Evolutionary conservation across 306 rosid species (phyloP).

Genomic region (Trichosanthes cucumerina): DNA sequence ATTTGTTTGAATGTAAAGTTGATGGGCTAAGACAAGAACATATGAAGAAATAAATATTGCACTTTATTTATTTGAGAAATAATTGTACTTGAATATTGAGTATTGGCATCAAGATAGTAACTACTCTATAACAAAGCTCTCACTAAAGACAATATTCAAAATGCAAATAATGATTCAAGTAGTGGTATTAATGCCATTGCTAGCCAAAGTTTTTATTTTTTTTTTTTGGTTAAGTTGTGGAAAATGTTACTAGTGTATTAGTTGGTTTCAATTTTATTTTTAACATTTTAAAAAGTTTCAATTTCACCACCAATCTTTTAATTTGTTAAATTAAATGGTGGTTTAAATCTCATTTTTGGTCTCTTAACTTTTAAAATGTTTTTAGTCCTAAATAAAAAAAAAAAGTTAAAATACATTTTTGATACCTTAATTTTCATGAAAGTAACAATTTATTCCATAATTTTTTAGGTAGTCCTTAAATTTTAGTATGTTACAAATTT

Average conservation of each 20-base stretch:
- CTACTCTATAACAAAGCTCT: not conserved
- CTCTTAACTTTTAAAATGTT: too few relatives aligned
- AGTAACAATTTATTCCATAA: too few relatives aligned
- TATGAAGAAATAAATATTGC: not conserved
- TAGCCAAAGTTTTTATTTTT: not conserved
- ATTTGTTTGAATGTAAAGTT: not conserved
- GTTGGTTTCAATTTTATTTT: not conserved
- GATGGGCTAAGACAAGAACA: not conserved
- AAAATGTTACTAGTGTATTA: too few relatives aligned
- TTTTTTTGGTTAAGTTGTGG: too few relatives aligned
- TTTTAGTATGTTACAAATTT: too few relatives aligned
- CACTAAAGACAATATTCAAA: not conserved
- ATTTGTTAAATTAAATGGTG: not conserved
- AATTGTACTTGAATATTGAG: not conserved
- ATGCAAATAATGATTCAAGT: not conserved
- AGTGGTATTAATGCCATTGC: not conserved
- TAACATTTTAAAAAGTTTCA: not conserved
- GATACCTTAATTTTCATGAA: too few relatives aligned
- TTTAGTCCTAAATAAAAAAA: too few relatives aligned
- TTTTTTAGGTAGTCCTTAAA: too few relatives aligned
- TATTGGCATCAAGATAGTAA: not conserved
- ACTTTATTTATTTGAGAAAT: not conserved
- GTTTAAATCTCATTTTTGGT: too few relatives aligned
- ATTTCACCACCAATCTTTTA: not conserved
- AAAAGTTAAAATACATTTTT: too few relatives aligned